A percentile compares a stretch with the other conserved stretches of the same genome.
These are phyloP conservation scores for Saccharomyces eubayanus DNA, from an alignment of 805 yeast genomes.

Conservation along the genomic window DNA sequence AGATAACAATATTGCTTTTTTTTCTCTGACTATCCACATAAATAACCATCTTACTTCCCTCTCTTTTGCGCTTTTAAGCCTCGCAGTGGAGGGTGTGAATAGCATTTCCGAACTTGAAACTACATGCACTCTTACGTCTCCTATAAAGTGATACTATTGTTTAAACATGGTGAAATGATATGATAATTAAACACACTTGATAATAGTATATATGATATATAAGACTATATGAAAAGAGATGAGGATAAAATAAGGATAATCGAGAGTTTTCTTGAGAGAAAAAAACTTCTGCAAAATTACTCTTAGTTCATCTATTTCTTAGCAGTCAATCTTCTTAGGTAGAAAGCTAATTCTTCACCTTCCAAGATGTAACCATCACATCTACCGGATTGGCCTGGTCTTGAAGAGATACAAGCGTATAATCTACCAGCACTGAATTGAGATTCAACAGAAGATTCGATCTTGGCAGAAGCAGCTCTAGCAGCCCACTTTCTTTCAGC, in stretches of 20 bases:
- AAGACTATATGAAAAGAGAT: neutral
- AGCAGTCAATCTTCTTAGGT: slow-evolving; percentile 98
- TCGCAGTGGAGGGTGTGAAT: neutral
- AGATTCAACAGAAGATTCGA: slow-evolving; percentile 84
- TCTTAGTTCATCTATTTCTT: slow-evolving; percentile 65
- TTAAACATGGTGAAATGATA: neutral
- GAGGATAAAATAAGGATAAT: neutral
- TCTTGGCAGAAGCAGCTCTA: slow-evolving; percentile 76
- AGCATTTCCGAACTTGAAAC: too few relatives aligned
- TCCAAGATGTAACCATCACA: slow-evolving; percentile 99
- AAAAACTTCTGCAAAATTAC: neutral
- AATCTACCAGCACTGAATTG: slow-evolving; percentile 99
- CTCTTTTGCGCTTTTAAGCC: neutral
- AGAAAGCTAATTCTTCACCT: slow-evolving; percentile 99
- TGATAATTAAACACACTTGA: neutral
- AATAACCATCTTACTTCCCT: neutral
- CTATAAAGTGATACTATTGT: too few relatives aligned
- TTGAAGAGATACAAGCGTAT: slow-evolving; percentile 96
- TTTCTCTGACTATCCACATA: slow-evolving; percentile 14
- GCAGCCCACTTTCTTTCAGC: slow-evolving; percentile 89
- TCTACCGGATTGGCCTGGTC: slow-evolving; percentile 99
- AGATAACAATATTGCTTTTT: slow-evolving; percentile 27
- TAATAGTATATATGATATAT: neutral
- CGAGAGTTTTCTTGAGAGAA: neutral
- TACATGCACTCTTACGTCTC: too few relatives aligned